Percentiles rank a stretch among this genome's conserved stretches.
Conservation (phyloP, 805 yeast species). For the Ogataea glucozyma region DNA sequence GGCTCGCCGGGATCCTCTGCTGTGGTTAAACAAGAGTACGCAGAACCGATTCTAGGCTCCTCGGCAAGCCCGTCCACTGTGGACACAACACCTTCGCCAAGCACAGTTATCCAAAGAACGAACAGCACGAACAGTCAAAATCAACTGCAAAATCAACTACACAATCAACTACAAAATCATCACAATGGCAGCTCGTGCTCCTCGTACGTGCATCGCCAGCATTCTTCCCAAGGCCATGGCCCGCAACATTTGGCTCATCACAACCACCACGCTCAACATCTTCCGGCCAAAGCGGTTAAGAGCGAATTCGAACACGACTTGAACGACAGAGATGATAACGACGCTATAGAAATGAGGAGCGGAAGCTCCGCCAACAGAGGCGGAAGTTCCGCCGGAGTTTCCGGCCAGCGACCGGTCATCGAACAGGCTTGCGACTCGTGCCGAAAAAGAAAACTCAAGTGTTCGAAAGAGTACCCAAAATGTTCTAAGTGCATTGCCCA, state of each 20-base stretch:
- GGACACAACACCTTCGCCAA: conserved; percentile 1
- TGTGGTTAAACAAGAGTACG: conserved; percentile 1
- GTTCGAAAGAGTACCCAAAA: conserved; percentile 76
- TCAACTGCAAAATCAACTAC: not conserved
- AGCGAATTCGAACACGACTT: conserved; percentile 5
- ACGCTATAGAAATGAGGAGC: not conserved
- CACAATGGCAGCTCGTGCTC: conserved; percentile 6
- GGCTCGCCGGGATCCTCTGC: not conserved
- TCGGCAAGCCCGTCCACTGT: conserved; percentile 2
- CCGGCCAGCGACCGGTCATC: conserved; percentile 26
- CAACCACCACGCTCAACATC: conserved; percentile 15
- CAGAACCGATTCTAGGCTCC: not conserved
- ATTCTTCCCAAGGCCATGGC: conserved; percentile 26
- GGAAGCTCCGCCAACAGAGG: not conserved
- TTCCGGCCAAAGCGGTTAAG: conserved; percentile 11
- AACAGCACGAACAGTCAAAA: no score
- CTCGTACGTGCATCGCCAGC: conserved; percentile 26
- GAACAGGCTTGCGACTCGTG: conserved; percentile 82
- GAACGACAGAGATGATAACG: not conserved
- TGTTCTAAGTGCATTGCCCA: conserved; percentile 75
- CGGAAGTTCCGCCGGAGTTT: not conserved
- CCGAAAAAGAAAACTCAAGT: conserved; percentile 73
- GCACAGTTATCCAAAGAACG: conserved; percentile 2
- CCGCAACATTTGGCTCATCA: conserved; percentile 24
- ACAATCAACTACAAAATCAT: not conserved